A percentile compares a stretch with the other conserved stretches of the same genome.
Evolutionary conservation across 495 filamentous ascomycete genomes (phyloP).

Genomic region (Xylaria sp.): DNA sequence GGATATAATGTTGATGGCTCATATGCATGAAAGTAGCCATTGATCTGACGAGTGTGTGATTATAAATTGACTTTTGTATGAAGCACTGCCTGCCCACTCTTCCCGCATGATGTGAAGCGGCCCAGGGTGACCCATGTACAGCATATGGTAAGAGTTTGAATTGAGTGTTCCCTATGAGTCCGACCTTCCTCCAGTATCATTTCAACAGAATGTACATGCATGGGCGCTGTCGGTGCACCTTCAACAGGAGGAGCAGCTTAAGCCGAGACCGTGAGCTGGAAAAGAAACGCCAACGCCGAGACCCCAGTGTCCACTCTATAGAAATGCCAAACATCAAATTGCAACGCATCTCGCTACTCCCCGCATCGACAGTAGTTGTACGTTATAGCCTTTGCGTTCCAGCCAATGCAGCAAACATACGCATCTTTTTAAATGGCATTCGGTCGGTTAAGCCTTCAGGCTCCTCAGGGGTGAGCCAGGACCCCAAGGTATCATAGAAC

Average conservation of each 20-base stretch:
- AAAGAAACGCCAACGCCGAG: constrained; percentile 17
- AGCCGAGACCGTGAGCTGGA: background rate
- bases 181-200: background rate
- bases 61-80: background rate
- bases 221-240: constrained; percentile 12
- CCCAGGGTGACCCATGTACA: background rate
- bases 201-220: constrained; percentile 9
- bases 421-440: background rate
- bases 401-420: background rate
- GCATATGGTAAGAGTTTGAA: background rate
- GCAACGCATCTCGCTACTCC: background rate
- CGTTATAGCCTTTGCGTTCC: background rate
- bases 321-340: background rate
- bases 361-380: background rate
- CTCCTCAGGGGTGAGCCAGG: background rate
- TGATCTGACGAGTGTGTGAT: background rate
- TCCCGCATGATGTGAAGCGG: background rate
- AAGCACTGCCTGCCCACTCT: background rate
- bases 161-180: background rate
- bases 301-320: constrained; percentile 12
- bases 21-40: background rate
- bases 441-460: background rate
- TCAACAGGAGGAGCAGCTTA: background rate
- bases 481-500: background rate
- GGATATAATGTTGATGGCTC: background rate